A percentile compares a stretch with the other conserved stretches of the same genome.
Evolutionary conservation across 2,329 filamentous ascomycete genomes (phyloP).

Genomic region (Ophiosphaerella herpotricha): DNA sequence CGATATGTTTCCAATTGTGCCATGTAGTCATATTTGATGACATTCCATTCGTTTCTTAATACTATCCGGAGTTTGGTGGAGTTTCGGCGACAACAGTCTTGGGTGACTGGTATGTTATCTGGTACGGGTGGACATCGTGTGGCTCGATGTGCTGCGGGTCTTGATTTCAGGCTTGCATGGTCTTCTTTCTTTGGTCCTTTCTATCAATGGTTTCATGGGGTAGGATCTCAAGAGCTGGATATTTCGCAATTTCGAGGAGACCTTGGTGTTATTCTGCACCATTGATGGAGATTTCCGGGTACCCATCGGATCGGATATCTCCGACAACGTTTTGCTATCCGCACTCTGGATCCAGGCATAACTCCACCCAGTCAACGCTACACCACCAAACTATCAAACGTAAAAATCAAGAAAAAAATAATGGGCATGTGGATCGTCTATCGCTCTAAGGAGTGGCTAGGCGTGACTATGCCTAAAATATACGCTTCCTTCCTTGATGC

Average conservation of each 20-base stretch:
- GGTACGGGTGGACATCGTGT: conserved; percentile 14
- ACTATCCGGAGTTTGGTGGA: conserved; percentile 21
- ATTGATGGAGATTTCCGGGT: conserved; percentile 15
- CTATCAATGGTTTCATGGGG: conserved; percentile 16
- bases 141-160: conserved; percentile 6
- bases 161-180: not conserved
- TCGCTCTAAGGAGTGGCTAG: conserved; percentile 11
- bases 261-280: conserved; percentile 15
- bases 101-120: conserved; percentile 18
- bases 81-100: conserved; percentile 6
- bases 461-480: conserved; percentile 37
- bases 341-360: conserved; percentile 29
- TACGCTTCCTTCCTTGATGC: not conserved
- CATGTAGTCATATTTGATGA: conserved; percentile 25
- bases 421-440: conserved; percentile 41
- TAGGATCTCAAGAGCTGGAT: conserved; percentile 14
- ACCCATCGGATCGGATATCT: conserved; percentile 19
- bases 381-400: conserved; percentile 19
- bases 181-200: conserved; percentile 17
- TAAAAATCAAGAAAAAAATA: conserved; percentile 37
- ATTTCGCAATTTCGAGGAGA: conserved; percentile 9
- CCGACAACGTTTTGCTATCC: conserved; percentile 26
- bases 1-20: conserved; percentile 21
- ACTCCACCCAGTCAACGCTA: conserved; percentile 24
- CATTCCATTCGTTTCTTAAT: conserved; percentile 17